phyloP scores from a whole-genome alignment of 78 protist genomes.

The Capsaspora owczarzaki region DNA sequence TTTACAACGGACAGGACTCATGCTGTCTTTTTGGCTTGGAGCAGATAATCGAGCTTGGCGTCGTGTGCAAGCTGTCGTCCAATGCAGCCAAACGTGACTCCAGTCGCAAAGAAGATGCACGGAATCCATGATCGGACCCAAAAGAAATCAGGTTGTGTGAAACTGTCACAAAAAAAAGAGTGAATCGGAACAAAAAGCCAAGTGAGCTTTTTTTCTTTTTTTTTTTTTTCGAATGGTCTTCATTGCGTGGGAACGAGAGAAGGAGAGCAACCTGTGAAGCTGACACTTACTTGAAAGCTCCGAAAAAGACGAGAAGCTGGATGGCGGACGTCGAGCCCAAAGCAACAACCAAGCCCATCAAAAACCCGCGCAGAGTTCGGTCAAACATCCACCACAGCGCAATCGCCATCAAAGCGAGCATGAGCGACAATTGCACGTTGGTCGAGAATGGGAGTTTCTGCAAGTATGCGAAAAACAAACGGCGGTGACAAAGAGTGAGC shows the following conservation, averaged over 20 bases:
- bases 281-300: neutral
- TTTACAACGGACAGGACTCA: too few species aligned
- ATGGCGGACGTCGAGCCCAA: neutral
- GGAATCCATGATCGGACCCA: slow-evolving; percentile 24
- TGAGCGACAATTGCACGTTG: slow-evolving; percentile 13
- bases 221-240: too few species aligned
- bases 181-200: too few species aligned
- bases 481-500: too few species aligned
- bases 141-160: slow-evolving; percentile 15
- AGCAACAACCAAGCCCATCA: neutral
- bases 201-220: too few species aligned
- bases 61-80: slow-evolving; percentile 16
- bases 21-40: too few species aligned
- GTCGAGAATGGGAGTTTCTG: slow-evolving; percentile 9
- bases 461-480: neutral
- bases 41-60: too few species aligned
- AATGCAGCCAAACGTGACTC: slow-evolving; percentile 9
- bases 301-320: slow-evolving; percentile 4
- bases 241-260: too few species aligned
- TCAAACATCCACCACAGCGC: slow-evolving; percentile 25
- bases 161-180: too few species aligned
- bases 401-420: slow-evolving; percentile 19
- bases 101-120: slow-evolving; percentile 12
- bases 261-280: too few species aligned
- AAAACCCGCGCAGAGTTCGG: slow-evolving; percentile 1